phyloP scores from a whole-genome alignment of 2,329 filamentous ascomycete genomes.

The Colletotrichum orchidophilum region DNA sequence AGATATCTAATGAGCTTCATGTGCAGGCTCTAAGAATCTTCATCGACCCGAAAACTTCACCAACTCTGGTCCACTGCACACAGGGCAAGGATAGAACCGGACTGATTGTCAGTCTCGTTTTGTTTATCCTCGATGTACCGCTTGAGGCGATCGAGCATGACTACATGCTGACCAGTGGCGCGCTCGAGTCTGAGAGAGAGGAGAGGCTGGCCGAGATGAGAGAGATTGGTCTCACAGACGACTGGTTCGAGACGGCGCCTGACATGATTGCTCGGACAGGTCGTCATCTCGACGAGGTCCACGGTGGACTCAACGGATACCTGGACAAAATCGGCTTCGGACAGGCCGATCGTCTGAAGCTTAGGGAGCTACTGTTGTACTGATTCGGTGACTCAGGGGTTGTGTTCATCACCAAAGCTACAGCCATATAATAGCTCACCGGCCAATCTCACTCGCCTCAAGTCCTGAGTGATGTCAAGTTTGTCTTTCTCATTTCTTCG shows the following conservation, averaged over 20 bases:
- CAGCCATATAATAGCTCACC: background rate
- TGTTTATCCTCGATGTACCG: constrained; percentile 71
- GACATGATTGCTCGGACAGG: constrained; percentile 71
- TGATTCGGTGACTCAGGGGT: constrained; percentile 37
- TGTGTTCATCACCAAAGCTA: too few relatives aligned
- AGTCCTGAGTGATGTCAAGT: background rate
- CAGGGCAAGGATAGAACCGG: constrained; percentile 90
- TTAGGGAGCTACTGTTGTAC: constrained; percentile 55
- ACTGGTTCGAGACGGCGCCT: constrained; percentile 73
- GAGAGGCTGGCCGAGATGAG: constrained; percentile 74
- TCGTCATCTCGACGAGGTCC: constrained; percentile 65
- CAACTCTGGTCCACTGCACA: constrained; percentile 82
- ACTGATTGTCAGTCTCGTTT: constrained; percentile 72
- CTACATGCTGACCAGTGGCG: constrained; percentile 72
- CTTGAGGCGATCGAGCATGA: constrained; percentile 72
- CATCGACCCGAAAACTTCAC: constrained; percentile 58
- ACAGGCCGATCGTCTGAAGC: constrained; percentile 48
- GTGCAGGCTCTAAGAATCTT: constrained; percentile 59
- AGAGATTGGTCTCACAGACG: constrained; percentile 76
- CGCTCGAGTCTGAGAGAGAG: constrained; percentile 68
- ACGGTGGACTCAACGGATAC: constrained; percentile 75
- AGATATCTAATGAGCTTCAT: background rate
- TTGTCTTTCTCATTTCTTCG: constrained; percentile 64
- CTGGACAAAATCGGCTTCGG: constrained; percentile 70
- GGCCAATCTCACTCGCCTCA: constrained; percentile 6